Evolutionary conservation across 257 asterid genomes (phyloP).

Genomic region (Scutellaria barbata): DNA sequence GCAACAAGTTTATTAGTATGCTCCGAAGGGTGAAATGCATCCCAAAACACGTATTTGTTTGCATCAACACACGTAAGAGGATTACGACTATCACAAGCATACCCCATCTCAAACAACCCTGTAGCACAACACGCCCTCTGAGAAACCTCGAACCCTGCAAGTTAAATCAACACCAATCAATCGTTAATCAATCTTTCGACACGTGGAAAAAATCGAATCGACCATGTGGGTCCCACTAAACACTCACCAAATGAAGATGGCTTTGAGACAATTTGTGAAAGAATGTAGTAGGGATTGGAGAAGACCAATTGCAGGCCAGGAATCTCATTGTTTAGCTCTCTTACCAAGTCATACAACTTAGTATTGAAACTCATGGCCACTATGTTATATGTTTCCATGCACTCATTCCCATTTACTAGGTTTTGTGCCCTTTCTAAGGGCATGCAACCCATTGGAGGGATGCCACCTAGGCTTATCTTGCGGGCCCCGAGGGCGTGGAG

Average conservation of each 20-base stretch:
- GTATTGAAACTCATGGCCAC: conserved; percentile 72
- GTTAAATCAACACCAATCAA: neutral
- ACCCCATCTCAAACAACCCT: conserved; percentile 86
- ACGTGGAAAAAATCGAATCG: no score
- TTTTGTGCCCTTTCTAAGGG: conserved; percentile 76
- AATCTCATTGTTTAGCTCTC: conserved; percentile 49
- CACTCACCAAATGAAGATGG: conserved; percentile 65
- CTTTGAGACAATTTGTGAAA: conserved; percentile 48
- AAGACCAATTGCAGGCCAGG: conserved; percentile 66
- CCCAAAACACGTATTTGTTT: conserved; percentile 82
- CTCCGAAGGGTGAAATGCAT: conserved; percentile 86
- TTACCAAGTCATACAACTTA: conserved; percentile 53
- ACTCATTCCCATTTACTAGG: conserved; percentile 40
- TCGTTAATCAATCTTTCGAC: no score
- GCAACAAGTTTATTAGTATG: conserved; percentile 61
- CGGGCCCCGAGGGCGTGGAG: conserved; percentile 77
- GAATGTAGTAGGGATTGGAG: conserved; percentile 64
- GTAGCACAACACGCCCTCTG: conserved; percentile 79
- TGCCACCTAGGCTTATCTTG: conserved; percentile 73
- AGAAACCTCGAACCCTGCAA: conserved; percentile 64
- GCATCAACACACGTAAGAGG: conserved; percentile 74
- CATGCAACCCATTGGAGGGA: conserved; percentile 94
- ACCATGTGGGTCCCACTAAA: neutral
- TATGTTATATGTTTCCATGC: conserved; percentile 61
- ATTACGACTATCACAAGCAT: conserved; percentile 53